Base-by-base conservation (phyloP, 2,329 filamentous ascomycete species). In the Alternaria consortialis region DNA sequence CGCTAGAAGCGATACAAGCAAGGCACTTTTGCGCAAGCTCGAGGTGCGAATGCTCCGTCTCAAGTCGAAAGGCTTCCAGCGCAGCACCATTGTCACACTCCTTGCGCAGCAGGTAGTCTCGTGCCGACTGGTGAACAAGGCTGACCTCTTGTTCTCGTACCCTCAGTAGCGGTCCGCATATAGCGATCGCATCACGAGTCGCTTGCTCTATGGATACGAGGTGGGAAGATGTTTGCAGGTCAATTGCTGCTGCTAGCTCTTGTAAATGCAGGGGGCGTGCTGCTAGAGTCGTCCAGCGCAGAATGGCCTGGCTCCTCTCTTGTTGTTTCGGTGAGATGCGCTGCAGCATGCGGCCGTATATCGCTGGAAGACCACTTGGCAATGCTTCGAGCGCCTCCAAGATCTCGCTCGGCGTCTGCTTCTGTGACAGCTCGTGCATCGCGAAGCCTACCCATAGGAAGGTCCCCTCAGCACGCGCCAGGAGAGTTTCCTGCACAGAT, bases 401-500 rank as follows among this genome's bases (percentile, higher is more conserved):
- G 1, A 70, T 39, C 15, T 65, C 40, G 36, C 4, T 63, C 25
- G 27, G 48, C 2, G 66, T 66, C 23, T 25, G 29, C 40, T 68
- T 60, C 43, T 54, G 52, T 11, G 7, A 39, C 11, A 71, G 51
- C 44, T 68, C 69, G 3, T 68, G 50, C 44, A 73, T 54, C 15
- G 71, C 67, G 37, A 70, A 66, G 23, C 66, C 71, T 15, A 74
- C 69, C 76, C 73, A 80, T 7, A 79, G 65, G 47, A 78, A 79
- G 44, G 73, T 79, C 4, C 73, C 74, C 51, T 75, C 51, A 11
- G 76, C 65, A 9, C 71, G 60, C 42, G 64, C 34, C 0, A 62
- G 51, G 15, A 78, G 64, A 17, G 39, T 44, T 46, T 43, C 31
- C 58, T 65, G 56, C 46, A 67, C 43, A 63, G 55, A 31, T 58